A percentile compares a stretch with the other conserved stretches of the same genome.
phyloP scores from a whole-genome alignment of 1,284 basidiomycete species.

The Schizophyllum commune region DNA sequence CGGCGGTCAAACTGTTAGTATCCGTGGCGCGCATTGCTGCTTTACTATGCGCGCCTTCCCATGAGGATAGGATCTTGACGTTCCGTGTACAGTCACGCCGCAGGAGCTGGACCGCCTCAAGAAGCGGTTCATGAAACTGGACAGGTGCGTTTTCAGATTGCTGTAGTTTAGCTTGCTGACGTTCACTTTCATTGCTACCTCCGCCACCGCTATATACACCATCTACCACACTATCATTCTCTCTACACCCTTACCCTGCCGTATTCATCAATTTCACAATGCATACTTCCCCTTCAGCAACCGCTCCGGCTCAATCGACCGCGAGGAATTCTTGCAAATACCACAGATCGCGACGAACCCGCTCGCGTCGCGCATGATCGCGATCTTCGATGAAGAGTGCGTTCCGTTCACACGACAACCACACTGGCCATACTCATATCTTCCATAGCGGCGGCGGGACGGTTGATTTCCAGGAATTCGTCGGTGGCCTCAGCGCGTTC shows the following conservation, averaged over 20 bases:
- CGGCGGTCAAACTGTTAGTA: conserved; percentile 86
- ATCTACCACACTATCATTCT: no score
- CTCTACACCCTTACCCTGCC: no score
- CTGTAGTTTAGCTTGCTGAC: not conserved
- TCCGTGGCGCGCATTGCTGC: not conserved
- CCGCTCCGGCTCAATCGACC: conserved; percentile 95
- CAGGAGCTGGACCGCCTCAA: conserved; percentile 90
- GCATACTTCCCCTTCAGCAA: conserved; percentile 69
- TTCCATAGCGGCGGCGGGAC: conserved; percentile 83
- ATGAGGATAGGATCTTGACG: conserved; percentile 1
- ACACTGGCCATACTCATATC: conserved; percentile 1
- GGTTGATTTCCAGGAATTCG: conserved; percentile 99
- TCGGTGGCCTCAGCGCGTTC: conserved; percentile 95
- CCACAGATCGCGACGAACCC: conserved; percentile 99
- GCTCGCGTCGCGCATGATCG: conserved; percentile 94
- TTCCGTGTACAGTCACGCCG: conserved; percentile 67
- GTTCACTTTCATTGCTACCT: not conserved
- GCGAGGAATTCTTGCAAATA: conserved; percentile 97
- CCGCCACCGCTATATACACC: not conserved
- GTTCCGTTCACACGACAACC: no score
- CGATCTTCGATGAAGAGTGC: conserved; percentile 98
- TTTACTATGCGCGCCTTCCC: not conserved
- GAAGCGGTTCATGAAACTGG: conserved; percentile 99
- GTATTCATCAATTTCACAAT: no score
- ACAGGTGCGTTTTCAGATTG: conserved; percentile 47